Evolutionary conservation across 208 protist species (phyloP).

Genomic region (Vickermania ingenoplastis): DNA sequence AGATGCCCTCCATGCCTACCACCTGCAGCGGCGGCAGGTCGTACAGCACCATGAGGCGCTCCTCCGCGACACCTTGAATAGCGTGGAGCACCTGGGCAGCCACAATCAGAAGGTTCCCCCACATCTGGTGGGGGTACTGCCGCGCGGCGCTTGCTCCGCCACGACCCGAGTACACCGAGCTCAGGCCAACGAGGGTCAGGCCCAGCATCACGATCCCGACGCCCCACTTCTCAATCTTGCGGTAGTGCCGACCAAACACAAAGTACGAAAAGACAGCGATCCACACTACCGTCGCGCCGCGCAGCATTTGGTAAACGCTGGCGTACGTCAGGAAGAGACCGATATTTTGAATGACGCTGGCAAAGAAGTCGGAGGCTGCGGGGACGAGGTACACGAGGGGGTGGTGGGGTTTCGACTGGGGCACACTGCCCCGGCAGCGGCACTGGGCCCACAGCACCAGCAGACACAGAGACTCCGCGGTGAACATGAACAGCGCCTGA

Average conservation of each 20-base stretch:
- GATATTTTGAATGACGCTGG: conserved; percentile 80
- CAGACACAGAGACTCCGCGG: conserved; percentile 53
- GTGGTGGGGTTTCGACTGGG: conserved; percentile 39
- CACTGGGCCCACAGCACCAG: conserved; percentile 11
- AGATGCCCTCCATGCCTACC: conserved; percentile 89
- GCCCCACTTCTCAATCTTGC: conserved; percentile 54
- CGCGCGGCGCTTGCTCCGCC: not conserved
- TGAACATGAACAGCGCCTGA: conserved; percentile 84
- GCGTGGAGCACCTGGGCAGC: conserved; percentile 80
- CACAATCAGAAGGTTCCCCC: conserved; percentile 81
- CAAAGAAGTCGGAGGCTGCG: conserved; percentile 66
- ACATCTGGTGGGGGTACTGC: conserved; percentile 13
- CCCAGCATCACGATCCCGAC: conserved; percentile 46
- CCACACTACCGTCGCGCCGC: conserved; percentile 87
- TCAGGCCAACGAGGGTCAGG: conserved; percentile 60
- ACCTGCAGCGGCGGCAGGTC: conserved; percentile 67
- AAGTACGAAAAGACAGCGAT: conserved; percentile 72
- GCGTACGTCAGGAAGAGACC: conserved; percentile 81
- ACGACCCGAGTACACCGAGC: conserved; percentile 12
- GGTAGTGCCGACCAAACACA: conserved; percentile 60
- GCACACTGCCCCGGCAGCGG: conserved; percentile 11
- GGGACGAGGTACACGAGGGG: conserved; percentile 53
- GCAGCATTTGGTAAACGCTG: conserved; percentile 90
- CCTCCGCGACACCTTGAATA: conserved; percentile 85
- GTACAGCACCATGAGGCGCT: conserved; percentile 66